phyloP scores from a whole-genome alignment of 225 moss, liverwort and hornwort genomes.

The Marchantia paleacea region DNA sequence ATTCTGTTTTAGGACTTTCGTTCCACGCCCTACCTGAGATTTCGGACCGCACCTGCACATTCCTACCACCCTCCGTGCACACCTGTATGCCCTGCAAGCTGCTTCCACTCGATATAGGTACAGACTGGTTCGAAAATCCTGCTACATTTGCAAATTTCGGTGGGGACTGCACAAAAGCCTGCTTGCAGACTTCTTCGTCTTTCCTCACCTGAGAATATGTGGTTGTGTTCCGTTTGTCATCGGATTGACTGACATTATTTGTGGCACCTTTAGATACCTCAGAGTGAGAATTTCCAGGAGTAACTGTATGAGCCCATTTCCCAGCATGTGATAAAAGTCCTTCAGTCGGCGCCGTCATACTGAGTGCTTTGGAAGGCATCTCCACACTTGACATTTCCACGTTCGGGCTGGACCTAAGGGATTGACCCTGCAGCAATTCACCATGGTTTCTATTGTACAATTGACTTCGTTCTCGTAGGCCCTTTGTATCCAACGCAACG shows the following conservation, averaged over 20 bases:
- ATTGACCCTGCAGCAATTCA: neutral
- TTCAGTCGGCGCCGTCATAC: neutral
- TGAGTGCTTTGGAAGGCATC: neutral
- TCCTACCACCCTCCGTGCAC: neutral
- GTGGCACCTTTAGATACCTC: neutral
- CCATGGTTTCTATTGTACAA: neutral
- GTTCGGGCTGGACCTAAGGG: neutral
- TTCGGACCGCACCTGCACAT: neutral
- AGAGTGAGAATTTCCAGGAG: neutral
- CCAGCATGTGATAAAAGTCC: neutral
- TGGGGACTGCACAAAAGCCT: neutral
- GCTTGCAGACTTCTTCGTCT: neutral
- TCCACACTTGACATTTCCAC: neutral
- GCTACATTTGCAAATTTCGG: neutral
- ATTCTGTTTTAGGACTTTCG: neutral
- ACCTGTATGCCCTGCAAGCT: neutral
- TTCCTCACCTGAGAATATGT: neutral
- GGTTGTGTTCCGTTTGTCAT: neutral
- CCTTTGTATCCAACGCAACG: neutral
- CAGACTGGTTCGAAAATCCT: neutral
- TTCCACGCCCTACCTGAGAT: neutral
- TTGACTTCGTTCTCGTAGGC: neutral
- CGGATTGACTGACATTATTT: neutral
- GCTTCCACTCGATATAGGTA: neutral
- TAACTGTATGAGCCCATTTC: neutral